Evolutionary conservation across 257 asterid species (phyloP).

Genomic region (Anisodus acutangulus): DNA sequence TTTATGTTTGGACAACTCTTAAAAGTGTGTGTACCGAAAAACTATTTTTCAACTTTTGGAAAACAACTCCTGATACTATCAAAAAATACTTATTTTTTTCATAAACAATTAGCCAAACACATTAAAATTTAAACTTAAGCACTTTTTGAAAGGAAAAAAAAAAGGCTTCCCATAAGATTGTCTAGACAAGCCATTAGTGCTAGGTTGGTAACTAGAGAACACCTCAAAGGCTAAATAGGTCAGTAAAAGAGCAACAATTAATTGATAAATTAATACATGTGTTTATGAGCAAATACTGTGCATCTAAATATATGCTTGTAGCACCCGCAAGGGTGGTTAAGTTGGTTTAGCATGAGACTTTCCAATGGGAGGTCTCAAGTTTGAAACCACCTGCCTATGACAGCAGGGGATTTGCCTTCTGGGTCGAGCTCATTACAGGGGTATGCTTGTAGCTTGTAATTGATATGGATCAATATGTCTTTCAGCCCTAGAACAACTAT

Average conservation of each 20-base stretch:
- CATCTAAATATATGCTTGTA: background rate
- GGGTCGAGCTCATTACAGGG: no score
- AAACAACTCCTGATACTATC: background rate
- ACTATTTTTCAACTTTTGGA: background rate
- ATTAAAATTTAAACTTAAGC: background rate
- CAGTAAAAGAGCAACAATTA: background rate
- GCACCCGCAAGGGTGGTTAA: no score
- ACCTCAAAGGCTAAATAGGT: background rate
- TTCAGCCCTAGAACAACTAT: background rate
- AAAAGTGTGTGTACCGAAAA: background rate
- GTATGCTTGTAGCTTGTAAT: background rate
- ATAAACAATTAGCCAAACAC: background rate
- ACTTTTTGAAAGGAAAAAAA: no score
- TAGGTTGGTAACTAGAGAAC: background rate
- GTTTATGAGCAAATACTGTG: background rate
- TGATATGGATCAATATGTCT: background rate
- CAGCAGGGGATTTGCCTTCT: no score
- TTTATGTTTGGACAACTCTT: background rate
- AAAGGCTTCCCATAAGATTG: no score
- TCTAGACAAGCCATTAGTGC: background rate
- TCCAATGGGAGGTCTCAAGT: no score
- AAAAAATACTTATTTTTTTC: background rate
- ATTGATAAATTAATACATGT: background rate
- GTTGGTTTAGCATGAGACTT: no score
- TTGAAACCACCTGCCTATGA: no score